Conservation (phyloP, 305 asterid species). For the Fraxinus sp. region DNA sequence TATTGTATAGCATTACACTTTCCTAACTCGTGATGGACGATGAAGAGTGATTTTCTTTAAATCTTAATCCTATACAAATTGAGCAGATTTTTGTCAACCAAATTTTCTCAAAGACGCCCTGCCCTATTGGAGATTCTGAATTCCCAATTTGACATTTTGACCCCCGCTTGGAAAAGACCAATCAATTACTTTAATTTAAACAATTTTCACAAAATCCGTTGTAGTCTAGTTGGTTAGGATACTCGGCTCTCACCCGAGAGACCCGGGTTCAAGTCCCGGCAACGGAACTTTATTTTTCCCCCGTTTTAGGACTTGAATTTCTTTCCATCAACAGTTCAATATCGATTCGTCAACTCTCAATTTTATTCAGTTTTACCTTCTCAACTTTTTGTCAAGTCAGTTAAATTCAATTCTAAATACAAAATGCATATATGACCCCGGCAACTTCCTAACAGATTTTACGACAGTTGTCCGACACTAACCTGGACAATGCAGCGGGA, state of each 20-base stretch:
- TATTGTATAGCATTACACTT: no score
- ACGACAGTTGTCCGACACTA: background rate
- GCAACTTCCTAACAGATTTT: background rate
- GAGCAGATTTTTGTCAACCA: no score
- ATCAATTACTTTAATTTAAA: no score
- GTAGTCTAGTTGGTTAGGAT: slow-evolving; percentile 95
- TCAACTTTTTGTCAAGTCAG: background rate
- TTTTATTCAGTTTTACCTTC: background rate
- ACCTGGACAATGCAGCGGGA: no score
- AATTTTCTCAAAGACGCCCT: no score
- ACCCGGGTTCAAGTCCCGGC: slow-evolving; percentile 99
- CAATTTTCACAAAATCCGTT: slow-evolving; percentile 33
- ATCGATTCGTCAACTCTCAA: background rate
- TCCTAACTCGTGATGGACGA: no score
- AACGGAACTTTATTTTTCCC: slow-evolving; percentile 43
- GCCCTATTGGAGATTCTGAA: no score
- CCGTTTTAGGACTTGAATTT: background rate
- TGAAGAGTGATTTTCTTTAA: no score
- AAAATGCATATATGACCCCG: background rate
- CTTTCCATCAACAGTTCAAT: background rate
- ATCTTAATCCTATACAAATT: no score
- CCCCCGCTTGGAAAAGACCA: no score
- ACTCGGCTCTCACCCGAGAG: slow-evolving; percentile 98
- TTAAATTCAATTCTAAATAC: background rate
- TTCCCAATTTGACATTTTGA: no score